Evolutionary conservation across 495 filamentous ascomycete species (phyloP).

Genomic region (Tirmania nivea): DNA sequence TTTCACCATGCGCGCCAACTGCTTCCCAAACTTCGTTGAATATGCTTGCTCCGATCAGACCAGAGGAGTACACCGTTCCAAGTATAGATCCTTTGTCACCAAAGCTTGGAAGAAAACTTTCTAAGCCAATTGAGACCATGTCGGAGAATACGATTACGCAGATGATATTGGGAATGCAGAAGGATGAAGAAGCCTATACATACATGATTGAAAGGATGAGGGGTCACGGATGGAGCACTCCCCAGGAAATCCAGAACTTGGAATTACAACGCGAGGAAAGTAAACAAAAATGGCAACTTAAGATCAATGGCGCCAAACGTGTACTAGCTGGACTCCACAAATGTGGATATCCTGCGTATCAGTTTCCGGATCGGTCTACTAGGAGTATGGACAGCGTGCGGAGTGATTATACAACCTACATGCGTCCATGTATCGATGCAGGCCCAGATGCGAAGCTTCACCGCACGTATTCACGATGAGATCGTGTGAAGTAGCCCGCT

Average conservation of each 20-base stretch:
- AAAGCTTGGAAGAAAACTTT: slow-evolving; percentile 11
- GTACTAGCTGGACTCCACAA: slow-evolving; percentile 13
- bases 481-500: not conserved
- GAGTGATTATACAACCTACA: slow-evolving; percentile 1
- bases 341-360: slow-evolving; percentile 7
- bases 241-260: slow-evolving; percentile 19
- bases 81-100: slow-evolving; percentile 19
- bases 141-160: slow-evolving; percentile 17
- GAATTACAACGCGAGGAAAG: slow-evolving; percentile 13
- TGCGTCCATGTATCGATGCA: slow-evolving; percentile 2
- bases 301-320: slow-evolving; percentile 17
- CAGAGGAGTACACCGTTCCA: slow-evolving; percentile 6
- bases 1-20: slow-evolving; percentile 13
- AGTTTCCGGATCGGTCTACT: slow-evolving; percentile 12
- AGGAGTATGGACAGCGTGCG: slow-evolving; percentile 13
- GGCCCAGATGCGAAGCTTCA: slow-evolving; percentile 6
- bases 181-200: slow-evolving; percentile 15
- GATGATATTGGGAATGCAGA: slow-evolving; percentile 19
- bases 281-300: slow-evolving; percentile 8
- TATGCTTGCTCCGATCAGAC: not conserved
- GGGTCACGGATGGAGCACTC: slow-evolving; percentile 14
- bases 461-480: slow-evolving; percentile 7
- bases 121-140: slow-evolving; percentile 7
- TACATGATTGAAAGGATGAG: slow-evolving; percentile 14
- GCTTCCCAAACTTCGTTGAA: slow-evolving; percentile 16